Base-by-base conservation (phyloP, 805 yeast species). In the Candida insectalens region DNA sequence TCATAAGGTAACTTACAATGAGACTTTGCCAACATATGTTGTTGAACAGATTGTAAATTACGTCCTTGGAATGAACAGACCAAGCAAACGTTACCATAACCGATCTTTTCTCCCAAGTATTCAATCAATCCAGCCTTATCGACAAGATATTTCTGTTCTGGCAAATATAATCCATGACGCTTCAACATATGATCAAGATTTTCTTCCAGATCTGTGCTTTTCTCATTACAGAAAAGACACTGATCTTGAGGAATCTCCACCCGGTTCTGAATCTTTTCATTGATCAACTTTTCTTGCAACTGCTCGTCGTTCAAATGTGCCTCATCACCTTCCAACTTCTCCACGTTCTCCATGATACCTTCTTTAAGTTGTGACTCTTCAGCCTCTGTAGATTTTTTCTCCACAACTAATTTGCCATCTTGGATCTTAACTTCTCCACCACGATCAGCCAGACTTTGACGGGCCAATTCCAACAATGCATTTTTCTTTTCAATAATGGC, bases 1-100 rank as follows among this genome's bases (percentile, higher is more conserved):
- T 92, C 97, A 57, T 82, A 92, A 1, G 97, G 96, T 39, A 92
- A 69, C 50, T 75, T 72, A 62, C 89, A 81, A 56, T 92, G 99
- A 37, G 85, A 75, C 57, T 92, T 92, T 6, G 81, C 69, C 4
- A 66, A 47, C 82, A 85, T 79, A 56, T 92, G 99, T 28, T 84
- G 92, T 45, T 95, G 77, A 8, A 83, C 87, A 39, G 95, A 82
- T 49, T 83, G 94, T 20, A 89, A 51, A 35, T 76, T 74, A 40
- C 73, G 71, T n/a, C 97, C 97, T 55, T 83, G 81, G 52, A 77
- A 92, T 21, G 66, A 65, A 55, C 99, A 92, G 35, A 74, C 71
- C 30, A 89, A 57, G 54, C 98, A 92, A 43, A 80, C 71, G 44
- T 83, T 78, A 26, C 96, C 96, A 29, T 77, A 67, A 7, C 88